Evolutionary conservation across 768 basidiomycete genomes (phyloP), one percentile per base, ranked within the genome.

Genomic region (Hebeloma cylindrosporum): DNA sequence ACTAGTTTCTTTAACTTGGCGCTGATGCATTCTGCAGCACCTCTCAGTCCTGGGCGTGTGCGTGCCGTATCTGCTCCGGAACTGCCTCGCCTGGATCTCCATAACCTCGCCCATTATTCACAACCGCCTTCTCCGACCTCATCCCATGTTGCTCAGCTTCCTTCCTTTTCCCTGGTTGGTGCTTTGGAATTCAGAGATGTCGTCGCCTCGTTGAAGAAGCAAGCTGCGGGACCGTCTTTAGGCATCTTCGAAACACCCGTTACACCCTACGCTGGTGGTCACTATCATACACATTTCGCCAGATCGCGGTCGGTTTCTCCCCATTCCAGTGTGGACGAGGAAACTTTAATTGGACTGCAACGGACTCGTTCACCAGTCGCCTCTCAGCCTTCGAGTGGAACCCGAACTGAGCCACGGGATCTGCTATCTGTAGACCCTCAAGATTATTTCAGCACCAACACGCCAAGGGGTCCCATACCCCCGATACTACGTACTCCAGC

Each of bases 141-240:
- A 18, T 62, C 54, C 48, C 73, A 52, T 34, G 63, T 70, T 27
- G 62, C 65, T 7, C 78, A 80, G 48, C 77, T 91, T 65, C 88
- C 87, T 2, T 89, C 87, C 0, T 92, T 92, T 57, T 97, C 95
- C 2, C 78, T 99, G 2, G 79, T 98, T 4, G 92, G 95, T 7
- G 96, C 96, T 0, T 78, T 99, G 32, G 96, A 99, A 64, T 99
- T 99, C 66, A 78, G 93, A 13, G 85, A 93, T 47, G 88, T 97
- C 17, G 86, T 99, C 16, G 75, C 86, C 8, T 83, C 86, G 0
- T 72, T 99, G 17, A 80, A 82, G 51, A 73, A 74, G 37, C 82
- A 93, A 56, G 83, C 85, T 7, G 74, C 79, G 2, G 71, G 71
- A 1, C 66, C 77, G 0, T 75, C 80, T 0, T 68, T 90, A 36